A percentile compares a stretch with the other conserved stretches of the same genome.
These are phyloP conservation scores for Tulasnella sp. DNA, from an alignment of 768 basidiomycete genomes.

Conservation along the genomic window DNA sequence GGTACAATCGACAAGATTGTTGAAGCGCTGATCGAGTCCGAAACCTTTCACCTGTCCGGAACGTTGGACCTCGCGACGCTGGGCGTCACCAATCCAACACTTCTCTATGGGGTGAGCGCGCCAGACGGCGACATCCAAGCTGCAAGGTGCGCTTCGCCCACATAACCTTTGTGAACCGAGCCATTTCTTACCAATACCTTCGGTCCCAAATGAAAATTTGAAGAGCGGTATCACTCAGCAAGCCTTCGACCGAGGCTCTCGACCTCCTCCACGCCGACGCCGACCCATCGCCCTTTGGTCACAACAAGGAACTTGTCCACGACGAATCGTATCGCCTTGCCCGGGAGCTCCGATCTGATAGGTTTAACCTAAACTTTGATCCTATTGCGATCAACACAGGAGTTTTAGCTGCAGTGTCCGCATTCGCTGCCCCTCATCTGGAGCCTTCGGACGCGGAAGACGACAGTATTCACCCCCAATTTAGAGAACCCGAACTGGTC, in stretches of 20 bases:
- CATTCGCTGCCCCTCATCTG: background rate
- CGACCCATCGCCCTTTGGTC: constrained; percentile 5
- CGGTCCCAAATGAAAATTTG: no score
- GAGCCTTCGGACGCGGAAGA: background rate
- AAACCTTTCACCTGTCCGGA: background rate
- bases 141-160: background rate
- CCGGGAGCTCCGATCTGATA: background rate
- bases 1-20: background rate
- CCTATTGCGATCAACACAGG: background rate
- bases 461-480: background rate
- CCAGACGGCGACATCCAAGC: background rate
- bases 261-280: constrained; percentile 2
- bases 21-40: background rate
- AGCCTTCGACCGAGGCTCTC: background rate
- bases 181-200: no score
- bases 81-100: background rate
- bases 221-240: background rate
- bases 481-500: background rate
- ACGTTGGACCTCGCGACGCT: background rate
- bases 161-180: no score
- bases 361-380: background rate
- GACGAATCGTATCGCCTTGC: constrained; percentile 9
- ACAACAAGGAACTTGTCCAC: background rate
- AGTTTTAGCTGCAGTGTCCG: background rate
- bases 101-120: background rate